A percentile compares a stretch with the other conserved stretches of the same genome.
Conservation (phyloP, 2,329 filamentous ascomycete genomes). For the Microcera coccophila region DNA sequence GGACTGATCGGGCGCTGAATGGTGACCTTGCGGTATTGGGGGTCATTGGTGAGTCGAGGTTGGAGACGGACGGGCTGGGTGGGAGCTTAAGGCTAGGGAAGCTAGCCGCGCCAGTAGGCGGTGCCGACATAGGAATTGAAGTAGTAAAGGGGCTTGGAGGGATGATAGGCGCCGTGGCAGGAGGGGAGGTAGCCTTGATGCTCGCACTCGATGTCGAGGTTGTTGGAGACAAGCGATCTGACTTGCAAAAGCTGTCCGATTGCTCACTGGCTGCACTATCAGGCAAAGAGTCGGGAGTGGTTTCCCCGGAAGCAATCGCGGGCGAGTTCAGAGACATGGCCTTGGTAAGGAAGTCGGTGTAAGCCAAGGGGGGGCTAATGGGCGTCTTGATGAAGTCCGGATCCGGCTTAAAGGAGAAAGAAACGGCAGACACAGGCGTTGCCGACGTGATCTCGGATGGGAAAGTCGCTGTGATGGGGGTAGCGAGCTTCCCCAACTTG, state of each 20-base stretch:
- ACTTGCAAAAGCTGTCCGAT: constrained; percentile 56
- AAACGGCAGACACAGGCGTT: constrained; percentile 59
- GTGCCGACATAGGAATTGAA: constrained; percentile 52
- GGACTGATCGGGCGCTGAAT: constrained; percentile 62
- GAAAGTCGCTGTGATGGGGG: constrained; percentile 60
- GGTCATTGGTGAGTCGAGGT: constrained; percentile 65
- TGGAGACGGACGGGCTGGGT: constrained; percentile 66
- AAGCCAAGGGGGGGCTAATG: constrained; percentile 85
- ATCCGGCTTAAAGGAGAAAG: constrained; percentile 38
- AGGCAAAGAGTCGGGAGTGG: constrained; percentile 47
- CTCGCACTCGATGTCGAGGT: constrained; percentile 36
- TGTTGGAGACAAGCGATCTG: constrained; percentile 48
- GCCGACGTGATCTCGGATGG: constrained; percentile 53
- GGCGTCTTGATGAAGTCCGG: constrained; percentile 72
- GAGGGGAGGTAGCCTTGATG: constrained; percentile 30
- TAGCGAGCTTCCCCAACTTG: constrained; percentile 59
- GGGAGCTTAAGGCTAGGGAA: constrained; percentile 71
- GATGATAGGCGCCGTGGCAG: constrained; percentile 37
- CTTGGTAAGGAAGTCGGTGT: constrained; percentile 83
- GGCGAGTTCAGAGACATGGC: constrained; percentile 73
- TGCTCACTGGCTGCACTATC: constrained; percentile 55
- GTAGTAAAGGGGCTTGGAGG: constrained; percentile 51
- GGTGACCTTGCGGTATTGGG: constrained; percentile 62
- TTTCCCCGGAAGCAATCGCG: constrained; percentile 50
- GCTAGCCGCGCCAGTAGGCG: constrained; percentile 57